Evolutionary conservation across 495 filamentous ascomycete species (phyloP), one percentile per base, ranked within the genome.

Genomic region (Ascodesmis nigricans): DNA sequence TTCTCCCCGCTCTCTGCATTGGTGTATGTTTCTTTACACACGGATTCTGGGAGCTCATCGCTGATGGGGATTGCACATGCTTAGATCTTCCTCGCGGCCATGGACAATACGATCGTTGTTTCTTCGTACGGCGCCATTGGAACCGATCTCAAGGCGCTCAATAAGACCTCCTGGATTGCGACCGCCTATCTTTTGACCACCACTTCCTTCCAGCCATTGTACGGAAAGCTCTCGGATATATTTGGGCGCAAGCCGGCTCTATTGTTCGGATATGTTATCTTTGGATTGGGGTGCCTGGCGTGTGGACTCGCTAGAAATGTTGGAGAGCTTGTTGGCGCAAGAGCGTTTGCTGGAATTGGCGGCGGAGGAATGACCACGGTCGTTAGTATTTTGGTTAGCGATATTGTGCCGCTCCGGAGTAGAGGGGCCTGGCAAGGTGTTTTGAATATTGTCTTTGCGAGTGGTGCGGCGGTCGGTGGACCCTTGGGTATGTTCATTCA

Each of bases 331-430:
- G 75, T 82, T 49, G 66, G 65, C 34, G 72, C 77, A 18, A 47
- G 47, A 23, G 53, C 57, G 4, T 69, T 74, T 43, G 65, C 72
- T 45, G 78, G 80, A 3, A 69, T 83, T 39, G 80, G 79, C 7
- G 81, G 78, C 14, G 80, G 77, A 17, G 81, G 80, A 14, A 84
- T 90, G 78, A 79, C 72, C 2, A 74, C 74, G 3, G 68, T 87
- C 31, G 75, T 75, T 27, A 68, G 57, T 35, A 84, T 91, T 32
- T 53, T 91, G 20, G 53, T 91, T 38, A 75, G 67, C 33, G 81
- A 91, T 50, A 62, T 83, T 11, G 64, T 90, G 3, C 62, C 76
- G 5, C 58, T 91, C 32, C 61, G 75, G n/a, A 70, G 82, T 33
- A 54, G 79, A 41, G 80, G 77, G 3, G 60, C 73, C 8, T 90